Conservation (phyloP, 2,329 filamentous ascomycete species). For the Pestalotiopsis sp. region DNA sequence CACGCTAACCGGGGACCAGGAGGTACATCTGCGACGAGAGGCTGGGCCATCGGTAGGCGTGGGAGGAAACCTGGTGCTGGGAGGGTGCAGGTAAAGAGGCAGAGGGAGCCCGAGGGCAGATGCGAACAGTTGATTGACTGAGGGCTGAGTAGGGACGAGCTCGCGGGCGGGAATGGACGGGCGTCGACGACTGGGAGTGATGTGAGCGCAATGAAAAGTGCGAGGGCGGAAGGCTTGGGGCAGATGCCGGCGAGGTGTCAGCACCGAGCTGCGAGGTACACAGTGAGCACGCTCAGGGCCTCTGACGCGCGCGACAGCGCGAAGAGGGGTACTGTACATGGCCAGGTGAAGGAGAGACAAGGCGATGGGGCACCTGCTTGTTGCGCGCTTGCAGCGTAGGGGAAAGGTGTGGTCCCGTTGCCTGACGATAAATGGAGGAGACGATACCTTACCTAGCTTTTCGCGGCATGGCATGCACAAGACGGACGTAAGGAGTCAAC, state of each 20-base stretch:
- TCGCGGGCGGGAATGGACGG: conserved; percentile 10
- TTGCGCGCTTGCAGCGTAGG: conserved; percentile 4
- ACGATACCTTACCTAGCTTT: background rate
- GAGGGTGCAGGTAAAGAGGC: conserved; percentile 19
- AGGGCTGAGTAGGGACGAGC: conserved; percentile 6
- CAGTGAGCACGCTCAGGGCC: conserved; percentile 9
- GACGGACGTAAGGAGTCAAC: background rate
- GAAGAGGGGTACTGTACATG: conserved; percentile 7
- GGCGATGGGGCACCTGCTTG: background rate
- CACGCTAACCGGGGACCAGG: conserved; percentile 30
- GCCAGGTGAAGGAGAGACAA: background rate
- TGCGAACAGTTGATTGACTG: conserved; percentile 15
- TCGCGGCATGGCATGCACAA: background rate
- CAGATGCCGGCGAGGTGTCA: background rate
- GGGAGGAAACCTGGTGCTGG: conserved; percentile 14
- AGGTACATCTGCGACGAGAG: conserved; percentile 25
- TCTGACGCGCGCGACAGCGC: background rate
- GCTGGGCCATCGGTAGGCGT: conserved; percentile 10
- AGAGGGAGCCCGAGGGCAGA: conserved; percentile 13
- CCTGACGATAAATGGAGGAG: background rate
- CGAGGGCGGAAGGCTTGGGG: conserved; percentile 7
- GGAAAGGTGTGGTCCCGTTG: conserved; percentile 4
- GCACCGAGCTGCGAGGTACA: conserved; percentile 12
- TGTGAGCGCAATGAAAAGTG: conserved; percentile 15
- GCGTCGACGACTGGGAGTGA: conserved; percentile 13